A percentile compares a stretch with the other conserved stretches of the same genome.
These are phyloP conservation scores for Penicillium robsamsonii DNA, from an alignment of 495 filamentous ascomycete species.

Conservation along the genomic window DNA sequence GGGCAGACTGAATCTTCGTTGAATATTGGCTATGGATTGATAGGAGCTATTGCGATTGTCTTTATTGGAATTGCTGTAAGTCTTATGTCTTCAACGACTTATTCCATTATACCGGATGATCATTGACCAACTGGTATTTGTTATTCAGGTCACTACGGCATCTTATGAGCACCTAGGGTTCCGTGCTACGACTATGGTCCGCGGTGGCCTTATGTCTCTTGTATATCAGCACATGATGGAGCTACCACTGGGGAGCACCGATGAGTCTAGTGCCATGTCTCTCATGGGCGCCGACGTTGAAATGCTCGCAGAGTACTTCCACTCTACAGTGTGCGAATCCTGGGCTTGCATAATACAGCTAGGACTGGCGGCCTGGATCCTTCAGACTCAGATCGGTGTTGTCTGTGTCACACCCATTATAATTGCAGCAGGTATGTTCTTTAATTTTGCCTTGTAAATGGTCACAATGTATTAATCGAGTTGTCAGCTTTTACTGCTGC, in stretches of 20 bases:
- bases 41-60: constrained; percentile 54
- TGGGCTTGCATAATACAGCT: constrained; percentile 57
- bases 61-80: constrained; percentile 54
- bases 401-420: constrained; percentile 47
- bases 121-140: not conserved
- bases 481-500: constrained; percentile 3
- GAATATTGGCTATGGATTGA: constrained; percentile 55
- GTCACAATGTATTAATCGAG: not conserved
- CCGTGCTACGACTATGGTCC: constrained; percentile 50
- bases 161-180: constrained; percentile 53
- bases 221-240: constrained; percentile 46
- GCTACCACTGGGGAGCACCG: constrained; percentile 27
- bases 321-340: constrained; percentile 44
- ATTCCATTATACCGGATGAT: not conserved
- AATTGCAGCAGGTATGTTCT: constrained; percentile 42
- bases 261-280: constrained; percentile 49
- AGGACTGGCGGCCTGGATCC: constrained; percentile 50
- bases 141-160: constrained; percentile 29
- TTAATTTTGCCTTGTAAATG: not conserved
- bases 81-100: not conserved
- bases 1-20: constrained; percentile 26
- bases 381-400: constrained; percentile 51
- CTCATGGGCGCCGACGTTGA: constrained; percentile 60
- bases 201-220: constrained; percentile 50
- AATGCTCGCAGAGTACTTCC: constrained; percentile 41